Evolutionary conservation across 1,139 yeast genomes (phyloP).

Genomic region (Hansenula sp.): DNA sequence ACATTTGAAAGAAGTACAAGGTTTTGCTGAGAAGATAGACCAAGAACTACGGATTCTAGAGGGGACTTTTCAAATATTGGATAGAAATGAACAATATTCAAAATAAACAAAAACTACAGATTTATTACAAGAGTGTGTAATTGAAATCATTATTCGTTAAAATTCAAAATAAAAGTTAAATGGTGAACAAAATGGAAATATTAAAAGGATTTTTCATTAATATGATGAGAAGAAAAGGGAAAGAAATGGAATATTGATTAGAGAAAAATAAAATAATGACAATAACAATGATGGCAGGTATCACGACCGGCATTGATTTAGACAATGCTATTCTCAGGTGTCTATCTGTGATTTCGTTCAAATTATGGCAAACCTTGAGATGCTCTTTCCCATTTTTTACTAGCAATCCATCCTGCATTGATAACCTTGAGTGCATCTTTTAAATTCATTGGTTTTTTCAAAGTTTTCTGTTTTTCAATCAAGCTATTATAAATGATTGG

Average conservation of each 20-base stretch:
- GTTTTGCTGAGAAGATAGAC: constrained; percentile 19
- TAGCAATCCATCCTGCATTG: constrained; percentile 68
- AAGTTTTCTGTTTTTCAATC: constrained; percentile 53
- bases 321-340: too few species aligned
- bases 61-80: constrained; percentile 24
- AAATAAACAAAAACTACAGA: too few species aligned
- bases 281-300: constrained; percentile 17
- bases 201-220: too few species aligned
- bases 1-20: constrained; percentile 10
- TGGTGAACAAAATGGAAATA: too few species aligned
- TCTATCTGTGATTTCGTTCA: too few species aligned
- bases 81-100: constrained; percentile 15
- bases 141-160: too few species aligned
- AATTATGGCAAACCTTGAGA: constrained; percentile 27
- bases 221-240: too few species aligned
- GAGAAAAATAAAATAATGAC: constrained; percentile 36
- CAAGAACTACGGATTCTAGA: constrained; percentile 29
- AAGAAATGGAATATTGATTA: constrained; percentile 36
- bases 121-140: background rate
- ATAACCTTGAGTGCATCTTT: constrained; percentile 56
- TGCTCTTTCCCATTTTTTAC: constrained; percentile 56
- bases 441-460: constrained; percentile 57
- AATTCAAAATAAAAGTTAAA: too few species aligned
- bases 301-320: too few species aligned
- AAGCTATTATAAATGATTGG: constrained; percentile 52